A percentile compares a stretch with the other conserved stretches of the same genome.
Conservation (phyloP, 805 yeast species). For the Candida patagonica region DNA sequence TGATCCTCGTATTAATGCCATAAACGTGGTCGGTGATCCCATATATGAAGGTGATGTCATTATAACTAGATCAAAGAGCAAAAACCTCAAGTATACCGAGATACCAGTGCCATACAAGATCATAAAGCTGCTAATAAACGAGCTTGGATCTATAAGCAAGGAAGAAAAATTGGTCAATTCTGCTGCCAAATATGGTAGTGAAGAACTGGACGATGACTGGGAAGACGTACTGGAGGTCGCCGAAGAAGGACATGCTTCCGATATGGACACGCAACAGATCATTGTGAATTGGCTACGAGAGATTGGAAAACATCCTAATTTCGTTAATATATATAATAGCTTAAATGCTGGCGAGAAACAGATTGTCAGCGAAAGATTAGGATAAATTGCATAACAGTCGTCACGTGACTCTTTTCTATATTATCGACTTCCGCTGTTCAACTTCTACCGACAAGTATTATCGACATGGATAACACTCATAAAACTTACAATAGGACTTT, state of each 20-base stretch:
- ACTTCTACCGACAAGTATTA: too few relatives aligned
- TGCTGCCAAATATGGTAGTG: slow-evolving; percentile 10
- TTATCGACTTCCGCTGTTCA: too few relatives aligned
- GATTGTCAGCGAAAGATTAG: background rate
- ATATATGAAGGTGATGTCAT: slow-evolving; percentile 54
- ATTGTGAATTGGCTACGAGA: slow-evolving; percentile 23
- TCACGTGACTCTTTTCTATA: too few relatives aligned
- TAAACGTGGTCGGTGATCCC: slow-evolving; percentile 71
- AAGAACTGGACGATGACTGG: slow-evolving; percentile 38
- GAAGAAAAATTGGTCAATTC: slow-evolving; percentile 35
- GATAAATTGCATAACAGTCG: too few relatives aligned
- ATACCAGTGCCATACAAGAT: slow-evolving; percentile 66
- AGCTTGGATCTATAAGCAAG: slow-evolving; percentile 54
- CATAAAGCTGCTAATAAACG: slow-evolving; percentile 58
- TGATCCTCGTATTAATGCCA: slow-evolving; percentile 40
- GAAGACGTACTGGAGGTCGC: slow-evolving; percentile 68
- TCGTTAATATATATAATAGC: background rate
- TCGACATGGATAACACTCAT: too few relatives aligned
- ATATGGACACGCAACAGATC: slow-evolving; percentile 17
- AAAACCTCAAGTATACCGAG: slow-evolving; percentile 44
- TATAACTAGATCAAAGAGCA: slow-evolving; percentile 78
- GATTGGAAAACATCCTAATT: slow-evolving; percentile 9
- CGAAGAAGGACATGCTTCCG: slow-evolving; percentile 32
- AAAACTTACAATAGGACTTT: slow-evolving; percentile 4
- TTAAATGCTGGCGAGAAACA: background rate